A percentile compares a stretch with the other conserved stretches of the same genome.
Evolutionary conservation across 768 basidiomycete species (phyloP).

Genomic region (Cyclocybe aegerita): DNA sequence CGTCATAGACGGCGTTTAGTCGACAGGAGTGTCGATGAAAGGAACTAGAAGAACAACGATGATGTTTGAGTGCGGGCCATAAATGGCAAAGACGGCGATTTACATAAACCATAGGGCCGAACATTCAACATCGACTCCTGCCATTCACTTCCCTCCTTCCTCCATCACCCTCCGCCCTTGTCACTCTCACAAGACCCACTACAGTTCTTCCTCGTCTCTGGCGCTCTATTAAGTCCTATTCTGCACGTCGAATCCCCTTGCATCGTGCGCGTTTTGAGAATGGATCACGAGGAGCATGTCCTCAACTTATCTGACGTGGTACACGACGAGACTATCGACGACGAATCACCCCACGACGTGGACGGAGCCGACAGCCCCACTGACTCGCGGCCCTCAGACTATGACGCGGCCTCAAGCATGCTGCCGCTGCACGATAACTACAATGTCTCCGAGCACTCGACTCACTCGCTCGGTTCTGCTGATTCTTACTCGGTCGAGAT

Average conservation of each 20-base stretch:
- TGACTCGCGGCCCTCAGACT: slow-evolving; percentile 28
- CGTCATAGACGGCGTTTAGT: too few species aligned
- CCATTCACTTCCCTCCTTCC: background rate
- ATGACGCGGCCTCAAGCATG: slow-evolving; percentile 35
- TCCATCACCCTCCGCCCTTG: background rate
- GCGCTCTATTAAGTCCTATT: background rate
- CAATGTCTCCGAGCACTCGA: slow-evolving; percentile 33
- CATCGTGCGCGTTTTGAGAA: slow-evolving; percentile 17
- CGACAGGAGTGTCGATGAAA: too few species aligned
- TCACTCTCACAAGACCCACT: background rate
- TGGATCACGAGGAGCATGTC: slow-evolving; percentile 62
- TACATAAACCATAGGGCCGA: slow-evolving; percentile 14
- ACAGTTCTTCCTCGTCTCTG: slow-evolving; percentile 7
- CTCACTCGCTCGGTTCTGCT: slow-evolving; percentile 35
- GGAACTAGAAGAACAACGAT: background rate
- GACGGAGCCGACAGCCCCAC: slow-evolving; percentile 26
- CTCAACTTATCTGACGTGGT: slow-evolving; percentile 84
- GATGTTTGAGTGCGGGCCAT: background rate
- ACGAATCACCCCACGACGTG: slow-evolving; percentile 43
- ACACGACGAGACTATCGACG: slow-evolving; percentile 72
- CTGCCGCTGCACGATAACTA: slow-evolving; percentile 37
- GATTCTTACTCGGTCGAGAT: slow-evolving; percentile 67
- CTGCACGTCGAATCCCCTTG: background rate
- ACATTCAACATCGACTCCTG: slow-evolving; percentile 4
- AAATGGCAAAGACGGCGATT: slow-evolving; percentile 1